phyloP scores from a whole-genome alignment of 768 basidiomycete species.

The Tricholomella constricta region DNA sequence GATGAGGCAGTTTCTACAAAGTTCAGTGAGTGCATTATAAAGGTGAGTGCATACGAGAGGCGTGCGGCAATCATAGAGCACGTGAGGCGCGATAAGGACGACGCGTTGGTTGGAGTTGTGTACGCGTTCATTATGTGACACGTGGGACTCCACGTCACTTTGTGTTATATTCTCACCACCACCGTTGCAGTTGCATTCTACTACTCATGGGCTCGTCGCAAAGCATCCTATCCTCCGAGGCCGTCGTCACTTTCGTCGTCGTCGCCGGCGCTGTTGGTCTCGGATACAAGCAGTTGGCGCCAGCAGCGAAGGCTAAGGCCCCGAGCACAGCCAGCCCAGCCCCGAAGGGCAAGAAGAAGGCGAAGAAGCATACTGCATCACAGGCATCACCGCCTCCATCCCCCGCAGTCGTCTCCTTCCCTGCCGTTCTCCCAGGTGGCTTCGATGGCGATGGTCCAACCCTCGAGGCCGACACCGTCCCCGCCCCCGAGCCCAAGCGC shows the following conservation, averaged over 20 bases:
- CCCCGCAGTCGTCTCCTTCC: slow-evolving; percentile 30
- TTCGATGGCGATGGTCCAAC: slow-evolving; percentile 37
- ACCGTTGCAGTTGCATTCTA: too few relatives aligned
- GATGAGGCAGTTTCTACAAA: too few relatives aligned
- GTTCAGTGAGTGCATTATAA: too few relatives aligned
- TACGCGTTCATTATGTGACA: slow-evolving; percentile 22
- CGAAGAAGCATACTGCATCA: slow-evolving; percentile 2
- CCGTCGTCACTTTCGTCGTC: slow-evolving; percentile 37
- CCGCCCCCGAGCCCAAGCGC: background rate
- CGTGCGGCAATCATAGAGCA: too few relatives aligned
- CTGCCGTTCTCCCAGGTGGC: slow-evolving; percentile 46
- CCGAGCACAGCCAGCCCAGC: slow-evolving; percentile 1
- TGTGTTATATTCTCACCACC: background rate
- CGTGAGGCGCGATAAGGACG: background rate
- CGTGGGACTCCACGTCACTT: slow-evolving; percentile 28
- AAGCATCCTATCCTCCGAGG: slow-evolving; percentile 43
- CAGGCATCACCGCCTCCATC: slow-evolving; percentile 1
- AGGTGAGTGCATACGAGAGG: too few relatives aligned
- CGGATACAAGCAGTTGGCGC: slow-evolving; percentile 35
- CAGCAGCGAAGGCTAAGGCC: slow-evolving; percentile 4
- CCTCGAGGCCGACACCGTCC: slow-evolving; percentile 1
- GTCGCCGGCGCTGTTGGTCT: slow-evolving; percentile 43
- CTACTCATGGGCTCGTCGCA: slow-evolving; percentile 47
- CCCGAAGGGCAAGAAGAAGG: slow-evolving; percentile 26
- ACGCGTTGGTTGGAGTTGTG: slow-evolving; percentile 24